A percentile compares a stretch with the other conserved stretches of the same genome.
phyloP scores from a whole-genome alignment of 768 basidiomycete genomes.

The Daedalea quercina region DNA sequence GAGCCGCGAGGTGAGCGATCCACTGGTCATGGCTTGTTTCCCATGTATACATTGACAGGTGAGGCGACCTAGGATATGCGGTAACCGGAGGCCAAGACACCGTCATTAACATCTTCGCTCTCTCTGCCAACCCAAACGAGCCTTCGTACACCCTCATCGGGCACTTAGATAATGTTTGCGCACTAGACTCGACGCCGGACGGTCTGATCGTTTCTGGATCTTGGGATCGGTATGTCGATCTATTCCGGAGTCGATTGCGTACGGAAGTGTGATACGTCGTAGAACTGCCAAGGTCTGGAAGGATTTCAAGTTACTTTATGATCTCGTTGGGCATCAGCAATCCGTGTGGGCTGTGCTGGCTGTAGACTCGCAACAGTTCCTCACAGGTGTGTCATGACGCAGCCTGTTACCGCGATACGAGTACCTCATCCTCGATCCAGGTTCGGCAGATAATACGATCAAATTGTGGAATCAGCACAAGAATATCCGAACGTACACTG shows the following conservation, averaged over 20 bases:
- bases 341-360: slow-evolving; percentile 92
- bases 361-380: slow-evolving; percentile 63
- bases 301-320: slow-evolving; percentile 62
- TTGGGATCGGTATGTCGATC: slow-evolving; percentile 80
- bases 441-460: slow-evolving; percentile 93
- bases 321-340: slow-evolving; percentile 80
- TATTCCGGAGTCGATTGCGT: not conserved
- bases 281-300: slow-evolving; percentile 96
- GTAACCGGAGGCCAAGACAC: slow-evolving; percentile 88
- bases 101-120: slow-evolving; percentile 76
- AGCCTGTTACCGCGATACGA: not conserved
- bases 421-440: slow-evolving; percentile 29
- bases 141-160: slow-evolving; percentile 82
- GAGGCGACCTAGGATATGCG: slow-evolving; percentile 49
- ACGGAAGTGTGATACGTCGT: not conserved
- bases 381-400: slow-evolving; percentile 58
- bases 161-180: slow-evolving; percentile 87
- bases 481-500: slow-evolving; percentile 65
- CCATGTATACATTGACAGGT: slow-evolving; percentile 4
- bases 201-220: slow-evolving; percentile 89
- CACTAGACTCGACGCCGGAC: slow-evolving; percentile 60
- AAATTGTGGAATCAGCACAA: slow-evolving; percentile 82
- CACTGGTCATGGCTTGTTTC: slow-evolving; percentile 5
- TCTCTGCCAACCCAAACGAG: slow-evolving; percentile 53
- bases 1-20: slow-evolving; percentile 57